A percentile compares a stretch with the other conserved stretches of the same genome.
phyloP scores from a whole-genome alignment of 306 rosid genomes.

The Alnus rubra region DNA sequence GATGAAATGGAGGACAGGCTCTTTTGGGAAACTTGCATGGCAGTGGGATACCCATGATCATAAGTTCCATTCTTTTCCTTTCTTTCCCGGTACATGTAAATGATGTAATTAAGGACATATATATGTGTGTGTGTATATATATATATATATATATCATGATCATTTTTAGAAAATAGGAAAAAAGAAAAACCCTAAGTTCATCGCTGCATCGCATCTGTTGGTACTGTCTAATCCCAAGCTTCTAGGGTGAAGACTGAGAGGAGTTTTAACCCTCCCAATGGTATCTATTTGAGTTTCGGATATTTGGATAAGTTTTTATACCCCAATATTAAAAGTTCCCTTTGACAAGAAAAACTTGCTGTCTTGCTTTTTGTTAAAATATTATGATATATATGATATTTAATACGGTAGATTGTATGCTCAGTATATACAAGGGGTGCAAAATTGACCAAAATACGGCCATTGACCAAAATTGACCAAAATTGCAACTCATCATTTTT shows the following conservation, averaged over 20 bases:
- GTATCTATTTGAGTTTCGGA: neutral
- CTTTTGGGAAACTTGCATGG: constrained; percentile 64
- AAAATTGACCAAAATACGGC: too few species aligned
- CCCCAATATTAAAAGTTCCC: neutral
- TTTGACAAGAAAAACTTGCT: neutral
- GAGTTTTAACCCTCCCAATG: neutral
- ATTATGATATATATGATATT: too few species aligned
- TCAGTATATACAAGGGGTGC: too few species aligned
- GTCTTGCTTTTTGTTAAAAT: neutral
- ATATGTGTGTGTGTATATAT: too few species aligned
- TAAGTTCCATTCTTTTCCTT: neutral
- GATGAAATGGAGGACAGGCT: constrained; percentile 49
- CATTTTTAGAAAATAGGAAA: neutral
- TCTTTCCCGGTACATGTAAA: too few species aligned
- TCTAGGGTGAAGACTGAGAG: neutral
- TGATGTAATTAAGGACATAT: too few species aligned
- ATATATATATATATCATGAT: too few species aligned
- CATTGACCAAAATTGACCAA: too few species aligned
- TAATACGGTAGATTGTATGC: too few species aligned
- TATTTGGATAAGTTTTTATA: neutral
- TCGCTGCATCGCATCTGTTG: neutral
- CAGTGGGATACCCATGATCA: constrained; percentile 46
- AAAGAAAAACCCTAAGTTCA: neutral
- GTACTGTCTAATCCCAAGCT: neutral
- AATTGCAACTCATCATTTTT: too few species aligned